Evolutionary conservation across 305 asterid genomes (phyloP), one percentile per base, ranked within the genome.

Genomic region (Fraxinus nigra): DNA sequence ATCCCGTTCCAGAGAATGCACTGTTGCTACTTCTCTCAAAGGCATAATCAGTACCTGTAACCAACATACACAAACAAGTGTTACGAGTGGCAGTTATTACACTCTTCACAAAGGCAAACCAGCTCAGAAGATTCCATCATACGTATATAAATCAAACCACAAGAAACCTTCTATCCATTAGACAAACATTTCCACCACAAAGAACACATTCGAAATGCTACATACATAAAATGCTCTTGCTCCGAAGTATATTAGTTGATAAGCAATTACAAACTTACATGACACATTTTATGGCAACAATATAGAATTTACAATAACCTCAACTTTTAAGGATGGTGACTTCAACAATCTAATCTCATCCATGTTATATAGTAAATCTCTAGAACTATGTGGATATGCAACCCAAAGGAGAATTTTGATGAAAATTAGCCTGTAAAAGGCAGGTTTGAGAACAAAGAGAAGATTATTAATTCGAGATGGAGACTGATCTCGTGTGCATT

Each of bases 11-110:
- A 96, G 85, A 4, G 91, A 90, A 73, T 93, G 97, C 76, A 88
- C 96, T 28, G 90, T 90, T 3, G 93, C 97, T 69, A 85, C 76
- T 87, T 87, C 91, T 87, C 93, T 82, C 65, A 91, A 90, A 78
- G 98, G 99, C 98, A 96, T 92, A 73, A 94, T 91, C 81, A 94
- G 82, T 86, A 96, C 98, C 99, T 96, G 85, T 4, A 56, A 46
- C 54, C 82, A 78, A 69, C 46, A 61, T 28, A 11, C 6, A 38
- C 59, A 28, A 78, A 7, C 7, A 32, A 72, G 34, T 75, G 80
- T 54, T 72, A 28, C n/a, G 56, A 14, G 24, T 48, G 46, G 61
- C 74, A 33, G 43, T 78, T 37, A 5, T 30, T 8, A 65, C 34
- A 24, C 51, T 6, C 18, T 61, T 22, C 76, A 54, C 35, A 61